A percentile compares a stretch with the other conserved stretches of the same genome.
These are phyloP conservation scores for Boletus rubescentipes DNA, from an alignment of 768 basidiomycete genomes.

Conservation along the genomic window DNA sequence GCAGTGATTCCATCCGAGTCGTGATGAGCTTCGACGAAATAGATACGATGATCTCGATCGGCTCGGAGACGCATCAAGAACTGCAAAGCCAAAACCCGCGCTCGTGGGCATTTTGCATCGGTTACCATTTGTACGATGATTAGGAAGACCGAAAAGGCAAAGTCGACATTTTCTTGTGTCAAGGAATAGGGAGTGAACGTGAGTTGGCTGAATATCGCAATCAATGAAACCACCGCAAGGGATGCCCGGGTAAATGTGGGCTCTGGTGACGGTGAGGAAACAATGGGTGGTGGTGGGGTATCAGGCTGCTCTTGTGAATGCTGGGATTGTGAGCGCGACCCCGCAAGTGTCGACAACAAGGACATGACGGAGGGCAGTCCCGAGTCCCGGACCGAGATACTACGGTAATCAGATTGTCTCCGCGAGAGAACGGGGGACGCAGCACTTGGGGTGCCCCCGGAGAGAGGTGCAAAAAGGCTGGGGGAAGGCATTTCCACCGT, in stretches of 20 bases:
- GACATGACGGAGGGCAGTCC: slow-evolving; percentile 63
- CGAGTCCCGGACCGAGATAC: slow-evolving; percentile 42
- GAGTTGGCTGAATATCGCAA: slow-evolving; percentile 68
- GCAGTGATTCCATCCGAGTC: slow-evolving; percentile 58
- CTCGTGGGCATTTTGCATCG: slow-evolving; percentile 50
- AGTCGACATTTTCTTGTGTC: slow-evolving; percentile 41
- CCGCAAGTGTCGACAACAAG: slow-evolving; percentile 60
- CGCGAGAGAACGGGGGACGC: slow-evolving; percentile 58
- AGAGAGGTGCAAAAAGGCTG: slow-evolving; percentile 27
- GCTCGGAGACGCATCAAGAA: slow-evolving; percentile 88
- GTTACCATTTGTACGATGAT: slow-evolving; percentile 49
- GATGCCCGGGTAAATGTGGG: slow-evolving; percentile 47
- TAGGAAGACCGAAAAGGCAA: slow-evolving; percentile 55
- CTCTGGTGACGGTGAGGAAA: slow-evolving; percentile 27
- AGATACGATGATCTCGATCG: slow-evolving; percentile 86
- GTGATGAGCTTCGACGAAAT: slow-evolving; percentile 53
- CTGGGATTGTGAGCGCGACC: slow-evolving; percentile 59
- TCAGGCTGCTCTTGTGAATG: slow-evolving; percentile 43
- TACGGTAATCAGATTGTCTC: slow-evolving; percentile 54
- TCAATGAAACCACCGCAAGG: slow-evolving; percentile 60
- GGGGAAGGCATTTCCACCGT: slow-evolving; percentile 43
- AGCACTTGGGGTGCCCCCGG: slow-evolving; percentile 31
- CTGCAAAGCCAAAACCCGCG: slow-evolving; percentile 72
- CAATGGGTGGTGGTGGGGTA: slow-evolving; percentile 28
- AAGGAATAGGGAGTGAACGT: slow-evolving; percentile 65